Evolutionary conservation across 495 filamentous ascomycete species (phyloP).

Genomic region (Oidiodendron maius): DNA sequence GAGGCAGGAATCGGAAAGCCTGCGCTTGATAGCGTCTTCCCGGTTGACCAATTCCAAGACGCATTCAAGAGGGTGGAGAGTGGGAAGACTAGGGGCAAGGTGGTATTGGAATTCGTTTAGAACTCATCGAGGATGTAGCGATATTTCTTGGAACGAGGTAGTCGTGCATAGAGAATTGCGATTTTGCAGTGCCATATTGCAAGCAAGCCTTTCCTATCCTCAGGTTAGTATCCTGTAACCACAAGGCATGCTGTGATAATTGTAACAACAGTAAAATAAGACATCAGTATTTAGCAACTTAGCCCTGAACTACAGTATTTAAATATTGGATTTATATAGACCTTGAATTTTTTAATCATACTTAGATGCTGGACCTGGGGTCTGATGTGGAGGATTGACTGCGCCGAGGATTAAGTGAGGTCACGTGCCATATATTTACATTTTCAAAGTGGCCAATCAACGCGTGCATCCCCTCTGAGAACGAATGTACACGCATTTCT

Average conservation of each 20-base stretch:
- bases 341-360: too few species aligned
- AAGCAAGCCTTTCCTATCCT: too few species aligned
- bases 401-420: slow-evolving; percentile 11
- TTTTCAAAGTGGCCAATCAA: slow-evolving; percentile 10
- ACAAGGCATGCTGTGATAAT: too few species aligned
- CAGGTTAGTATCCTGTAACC: too few species aligned
- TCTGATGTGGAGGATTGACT: slow-evolving; percentile 15
- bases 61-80: slow-evolving; percentile 38
- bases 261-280: too few species aligned
- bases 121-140: too few species aligned
- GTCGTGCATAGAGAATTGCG: too few species aligned
- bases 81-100: slow-evolving; percentile 36
- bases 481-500: neutral
- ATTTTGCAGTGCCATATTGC: too few species aligned
- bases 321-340: too few species aligned
- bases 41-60: slow-evolving; percentile 37
- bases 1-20: slow-evolving; percentile 33
- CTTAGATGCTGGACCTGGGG: neutral
- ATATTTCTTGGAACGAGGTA: too few species aligned
- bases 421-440: slow-evolving; percentile 7
- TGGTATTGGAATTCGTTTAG: slow-evolving; percentile 26
- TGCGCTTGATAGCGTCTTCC: slow-evolving; percentile 43
- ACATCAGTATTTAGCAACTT: too few species aligned
- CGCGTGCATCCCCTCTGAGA: slow-evolving; percentile 10
- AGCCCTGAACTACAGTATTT: too few species aligned